Evolutionary conservation across 495 filamentous ascomycete genomes (phyloP), one percentile per base, ranked within the genome.

Genomic region (Immersiella caudata): DNA sequence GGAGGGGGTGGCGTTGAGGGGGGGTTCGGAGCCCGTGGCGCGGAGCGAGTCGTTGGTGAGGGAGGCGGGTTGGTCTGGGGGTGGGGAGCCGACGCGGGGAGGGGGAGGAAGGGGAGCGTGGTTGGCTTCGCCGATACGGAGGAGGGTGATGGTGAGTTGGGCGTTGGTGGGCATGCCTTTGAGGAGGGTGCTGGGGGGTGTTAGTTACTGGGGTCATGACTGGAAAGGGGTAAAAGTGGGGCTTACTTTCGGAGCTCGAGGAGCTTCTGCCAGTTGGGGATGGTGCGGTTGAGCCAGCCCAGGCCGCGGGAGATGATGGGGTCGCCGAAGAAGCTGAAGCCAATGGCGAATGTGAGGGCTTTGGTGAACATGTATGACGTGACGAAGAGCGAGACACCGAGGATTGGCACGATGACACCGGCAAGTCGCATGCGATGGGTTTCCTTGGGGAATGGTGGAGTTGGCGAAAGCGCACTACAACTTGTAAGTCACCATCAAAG

Each of bases 101-200:
- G 92, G 90, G n/a, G 93, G 91, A 3, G 92, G 91, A 0, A 96
- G 77, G 0, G 93, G 93, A 0, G 91, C 86, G 62, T 90, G 88
- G 76, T 93, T 94, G 21, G 87, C 89, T 79, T 96, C 93, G 60
- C 93, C 92, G 62, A 94, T 88, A 46, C 93, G 90, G 26, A 97
- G 89, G 14, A 96, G 84, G 4, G 93, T 96, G 55, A 97, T 76
- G 0, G 93, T 91, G 16, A 97, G 82, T 70, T 96, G 93, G 20
- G 92, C 92, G 73, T 96, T 95, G 3, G 93, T 96, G 0, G 93
- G 93, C 46, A 93, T 87, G n/a, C 90, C 91, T 72, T 90, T 89
- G 60, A 97, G 87, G 2, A 96, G 69, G 5, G 89, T 91, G 71
- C 89, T 93, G 59, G 66, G 71, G 26, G 76, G 79, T 51, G 55